Base-by-base conservation (phyloP, 139 green algal species). In the Marvania coccoides region DNA sequence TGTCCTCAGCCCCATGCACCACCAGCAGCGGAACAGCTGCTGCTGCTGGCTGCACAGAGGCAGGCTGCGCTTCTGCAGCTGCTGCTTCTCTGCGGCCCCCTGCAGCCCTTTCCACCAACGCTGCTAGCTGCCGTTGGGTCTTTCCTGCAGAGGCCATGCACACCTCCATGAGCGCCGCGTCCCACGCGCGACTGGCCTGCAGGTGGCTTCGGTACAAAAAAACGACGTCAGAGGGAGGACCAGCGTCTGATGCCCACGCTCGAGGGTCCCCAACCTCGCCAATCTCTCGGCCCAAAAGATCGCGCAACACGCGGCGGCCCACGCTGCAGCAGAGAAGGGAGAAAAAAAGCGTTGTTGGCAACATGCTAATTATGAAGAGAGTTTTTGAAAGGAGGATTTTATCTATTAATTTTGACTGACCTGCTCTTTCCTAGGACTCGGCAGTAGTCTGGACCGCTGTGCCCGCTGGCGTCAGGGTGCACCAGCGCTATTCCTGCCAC, bases 191-290 rank as follows among this genome's bases (percentile, higher is more conserved):
- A 2, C 89, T 72, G 3, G n/a, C n/a, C n/a, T 67, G 67, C 30
- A 91, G 74, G 2, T 85, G 86, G 5, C 62, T 51, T 48, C 81
- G 80, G 79, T 93, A 95, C 34, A 91, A 74, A 26, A 77, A 70
- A 56, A 90, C 47, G 31, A 94, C 59, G 56, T 84, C 77, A 6
- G 67, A 61, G 0, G 81, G 88, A 8, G 89, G 69, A n/a, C 72
- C 74, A 28, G 75, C 51, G 0, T 76, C 35, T 61, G 85, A 70
- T 40, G 79, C 56, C 86, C 86, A 95, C 0, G 85, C 82, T 0
- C 85, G 76, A 36, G 77, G 67, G 69, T 89, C 87, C 79, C 29
- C 73, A 57, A 78, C 73, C 65, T 81, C 67, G 0, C 73, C 73
- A 15, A 91, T 56, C 77, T 95, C 84, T 1, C 62, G 78, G 2